Evolutionary conservation across 495 filamentous ascomycete genomes (phyloP).

Genomic region (Opeltia flavorubescens): DNA sequence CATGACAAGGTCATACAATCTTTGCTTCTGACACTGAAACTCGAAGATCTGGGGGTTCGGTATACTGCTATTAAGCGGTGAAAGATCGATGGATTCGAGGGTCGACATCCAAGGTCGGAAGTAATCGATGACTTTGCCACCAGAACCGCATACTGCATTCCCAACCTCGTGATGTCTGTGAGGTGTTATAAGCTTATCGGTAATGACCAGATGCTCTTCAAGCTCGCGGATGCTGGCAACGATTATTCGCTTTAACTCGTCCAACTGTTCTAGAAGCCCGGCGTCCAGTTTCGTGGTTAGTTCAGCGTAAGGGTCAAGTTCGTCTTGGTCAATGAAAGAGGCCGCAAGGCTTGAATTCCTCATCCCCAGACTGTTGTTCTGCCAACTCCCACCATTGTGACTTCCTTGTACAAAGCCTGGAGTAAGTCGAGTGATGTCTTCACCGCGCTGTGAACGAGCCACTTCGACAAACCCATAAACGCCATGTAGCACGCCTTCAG

Average conservation of each 20-base stretch:
- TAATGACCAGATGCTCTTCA: slow-evolving; percentile 64
- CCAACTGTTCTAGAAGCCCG: slow-evolving; percentile 64
- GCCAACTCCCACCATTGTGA: slow-evolving; percentile 76
- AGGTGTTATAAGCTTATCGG: slow-evolving; percentile 62
- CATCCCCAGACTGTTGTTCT: slow-evolving; percentile 66
- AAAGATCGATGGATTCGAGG: slow-evolving; percentile 79
- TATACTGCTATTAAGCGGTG: slow-evolving; percentile 53
- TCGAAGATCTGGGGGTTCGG: slow-evolving; percentile 78
- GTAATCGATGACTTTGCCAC: slow-evolving; percentile 64
- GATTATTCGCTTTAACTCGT: slow-evolving; percentile 68
- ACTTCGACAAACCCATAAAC: slow-evolving; percentile 94
- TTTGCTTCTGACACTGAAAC: slow-evolving; percentile 80
- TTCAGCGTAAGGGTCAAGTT: slow-evolving; percentile 53
- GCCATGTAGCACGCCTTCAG: slow-evolving; percentile 83
- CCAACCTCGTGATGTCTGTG: slow-evolving; percentile 57
- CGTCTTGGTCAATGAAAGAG: slow-evolving; percentile 70
- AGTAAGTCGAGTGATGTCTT: slow-evolving; percentile 73
- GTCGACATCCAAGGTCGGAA: slow-evolving; percentile 78
- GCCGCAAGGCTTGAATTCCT: slow-evolving; percentile 56
- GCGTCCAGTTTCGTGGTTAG: slow-evolving; percentile 59
- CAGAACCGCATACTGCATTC: slow-evolving; percentile 59
- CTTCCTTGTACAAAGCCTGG: slow-evolving; percentile 86
- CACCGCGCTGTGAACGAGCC: slow-evolving; percentile 78
- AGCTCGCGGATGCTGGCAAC: slow-evolving; percentile 69
- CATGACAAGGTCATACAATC: slow-evolving; percentile 79